These are phyloP conservation scores for Heterobasidion annosum DNA, from an alignment of 1,284 basidiomycete genomes.

Conservation along the genomic window DNA sequence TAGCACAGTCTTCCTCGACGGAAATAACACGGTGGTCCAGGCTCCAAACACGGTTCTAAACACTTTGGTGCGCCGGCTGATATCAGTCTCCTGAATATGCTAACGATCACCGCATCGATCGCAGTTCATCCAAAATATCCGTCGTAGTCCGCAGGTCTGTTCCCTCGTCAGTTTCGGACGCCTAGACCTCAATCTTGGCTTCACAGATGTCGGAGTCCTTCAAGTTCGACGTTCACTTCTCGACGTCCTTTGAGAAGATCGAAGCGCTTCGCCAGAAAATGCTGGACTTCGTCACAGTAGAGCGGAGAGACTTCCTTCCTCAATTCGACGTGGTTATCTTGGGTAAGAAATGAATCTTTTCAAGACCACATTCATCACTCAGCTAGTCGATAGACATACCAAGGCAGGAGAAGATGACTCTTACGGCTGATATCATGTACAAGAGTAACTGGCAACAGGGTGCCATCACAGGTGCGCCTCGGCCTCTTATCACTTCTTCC, in stretches of 20 bases:
- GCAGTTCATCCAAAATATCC: constrained; percentile 65
- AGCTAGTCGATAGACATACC: constrained; percentile 57
- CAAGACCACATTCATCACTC: background rate
- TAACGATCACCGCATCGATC: constrained; percentile 5
- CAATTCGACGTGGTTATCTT: constrained; percentile 64
- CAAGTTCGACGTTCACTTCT: constrained; percentile 74
- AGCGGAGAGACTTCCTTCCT: constrained; percentile 67
- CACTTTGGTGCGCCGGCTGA: constrained; percentile 39
- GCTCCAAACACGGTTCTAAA: constrained; percentile 67
- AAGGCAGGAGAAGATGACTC: constrained; percentile 71
- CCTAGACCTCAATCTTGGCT: background rate
- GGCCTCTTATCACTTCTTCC: constrained; percentile 3
- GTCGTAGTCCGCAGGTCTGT: constrained; percentile 55
- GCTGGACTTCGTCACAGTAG: constrained; percentile 68
- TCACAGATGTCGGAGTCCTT: constrained; percentile 68
- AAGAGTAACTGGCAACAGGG: constrained; percentile 87
- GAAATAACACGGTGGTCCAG: constrained; percentile 49
- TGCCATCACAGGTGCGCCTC: constrained; percentile 54
- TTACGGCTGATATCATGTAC: constrained; percentile 83
- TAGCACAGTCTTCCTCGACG: constrained; percentile 69
- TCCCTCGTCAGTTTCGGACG: constrained; percentile 2
- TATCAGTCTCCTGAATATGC: constrained; percentile 7
- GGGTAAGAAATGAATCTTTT: constrained; percentile 28
- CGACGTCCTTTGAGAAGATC: constrained; percentile 77
- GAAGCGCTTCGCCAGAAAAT: constrained; percentile 74